Evolutionary conservation across 192 early-diverging fungal species (phyloP).

Genomic region (Haplosporangium gracile): DNA sequence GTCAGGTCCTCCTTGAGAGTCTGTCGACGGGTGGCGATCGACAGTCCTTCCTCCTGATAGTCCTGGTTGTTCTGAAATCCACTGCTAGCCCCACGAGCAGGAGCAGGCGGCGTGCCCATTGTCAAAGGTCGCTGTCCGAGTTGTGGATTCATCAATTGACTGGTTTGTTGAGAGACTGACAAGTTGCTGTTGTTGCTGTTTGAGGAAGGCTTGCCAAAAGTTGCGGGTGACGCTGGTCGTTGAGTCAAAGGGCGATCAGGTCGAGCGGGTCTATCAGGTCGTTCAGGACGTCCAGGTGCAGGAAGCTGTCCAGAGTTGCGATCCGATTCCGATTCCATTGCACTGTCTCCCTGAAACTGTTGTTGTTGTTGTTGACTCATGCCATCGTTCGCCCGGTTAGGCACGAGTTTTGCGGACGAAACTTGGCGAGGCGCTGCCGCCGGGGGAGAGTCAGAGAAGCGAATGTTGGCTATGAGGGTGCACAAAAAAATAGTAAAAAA

Average conservation of each 20-base stretch:
- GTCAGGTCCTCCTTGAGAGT: conserved; percentile 21
- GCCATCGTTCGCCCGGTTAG: conserved; percentile 12
- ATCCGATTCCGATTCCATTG: conserved; percentile 8
- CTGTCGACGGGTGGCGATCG: conserved; percentile 23
- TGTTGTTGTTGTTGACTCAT: not conserved
- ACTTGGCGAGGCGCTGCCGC: conserved; percentile 31
- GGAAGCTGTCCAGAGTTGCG: conserved; percentile 12
- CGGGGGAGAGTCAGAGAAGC: conserved; percentile 22
- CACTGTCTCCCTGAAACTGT: not conserved
- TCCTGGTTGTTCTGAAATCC: conserved; percentile 15
- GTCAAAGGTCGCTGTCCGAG: conserved; percentile 26
- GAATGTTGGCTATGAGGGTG: conserved; percentile 28
- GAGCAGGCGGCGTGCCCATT: conserved; percentile 17
- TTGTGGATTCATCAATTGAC: conserved; percentile 19
- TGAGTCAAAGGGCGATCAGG: conserved; percentile 18
- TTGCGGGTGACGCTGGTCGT: conserved; percentile 38
- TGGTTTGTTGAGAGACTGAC: conserved; percentile 11
- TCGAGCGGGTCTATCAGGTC: conserved; percentile 37
- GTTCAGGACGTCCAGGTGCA: conserved; percentile 24
- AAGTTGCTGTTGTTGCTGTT: not conserved
- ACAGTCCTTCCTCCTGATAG: conserved; percentile 20
- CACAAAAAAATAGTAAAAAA: not conserved
- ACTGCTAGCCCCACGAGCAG: conserved; percentile 15
- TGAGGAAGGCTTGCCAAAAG: conserved; percentile 8
- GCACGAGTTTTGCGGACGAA: conserved; percentile 33